Base-by-base conservation (phyloP, 164 flowering plant genomes). In the Nymphaea thermarum region DNA sequence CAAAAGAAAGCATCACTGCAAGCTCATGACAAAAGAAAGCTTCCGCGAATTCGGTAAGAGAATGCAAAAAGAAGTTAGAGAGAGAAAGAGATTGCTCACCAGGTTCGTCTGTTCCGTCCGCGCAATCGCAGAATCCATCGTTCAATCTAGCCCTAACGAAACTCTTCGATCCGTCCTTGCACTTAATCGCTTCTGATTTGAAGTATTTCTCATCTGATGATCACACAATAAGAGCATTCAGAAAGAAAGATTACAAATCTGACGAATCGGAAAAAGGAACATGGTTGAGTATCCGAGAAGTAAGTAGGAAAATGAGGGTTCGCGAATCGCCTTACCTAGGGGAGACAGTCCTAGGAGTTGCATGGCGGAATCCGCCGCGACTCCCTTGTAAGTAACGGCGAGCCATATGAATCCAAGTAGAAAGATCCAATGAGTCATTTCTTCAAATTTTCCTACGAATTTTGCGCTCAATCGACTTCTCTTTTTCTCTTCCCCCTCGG, bases 41-140 rank as follows among this genome's bases (percentile, higher is more conserved):
- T 25, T 25, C 36, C 36, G 0, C 36, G 36, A 25, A 25, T 25
- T 25, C 36, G 36, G 36, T 25, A 25, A 25, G 36, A 25, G 1
- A 25, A 25, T 1, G 36, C 36, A 25, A 47, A 47, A 12, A 47
- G 55, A 47, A 47, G 55, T 25, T 25, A 25, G 55, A 67, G 18
- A 60, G 4, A 17, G 12, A 12, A 71, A 67, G 43, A 43, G 44
- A 63, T 25, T 11, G 51, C 66, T 44, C 4, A 87, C 97, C 97
- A 25, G 98, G 98, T 75, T 92, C 98, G 71, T 92, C 98, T 53
- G 96, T 82, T 72, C 89, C 94, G 66, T 92, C 98, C 25, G 82
- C 80, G 74, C 98, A 92, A 67, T 92, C 98, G 64, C 98, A 92
- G 78, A 82, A 92, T 60, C 88, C 87, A 66, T 92, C 98, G 70